Percentiles rank a stretch among this genome's conserved stretches.
Conservation (phyloP, 2,329 filamentous ascomycete genomes). For the Colletotrichum sublineola region DNA sequence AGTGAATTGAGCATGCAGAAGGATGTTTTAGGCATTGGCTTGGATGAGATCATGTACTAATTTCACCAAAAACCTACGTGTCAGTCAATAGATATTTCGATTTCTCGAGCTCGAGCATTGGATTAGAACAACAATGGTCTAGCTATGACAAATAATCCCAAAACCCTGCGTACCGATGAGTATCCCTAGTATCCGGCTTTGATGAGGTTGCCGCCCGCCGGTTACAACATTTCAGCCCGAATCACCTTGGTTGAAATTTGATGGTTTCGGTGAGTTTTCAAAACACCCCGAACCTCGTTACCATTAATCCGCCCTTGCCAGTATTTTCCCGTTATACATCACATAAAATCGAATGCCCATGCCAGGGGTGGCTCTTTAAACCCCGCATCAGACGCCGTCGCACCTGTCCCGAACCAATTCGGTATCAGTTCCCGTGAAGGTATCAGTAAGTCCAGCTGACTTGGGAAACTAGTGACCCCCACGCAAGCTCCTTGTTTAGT, state of each 20-base stretch:
- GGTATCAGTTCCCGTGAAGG: background rate
- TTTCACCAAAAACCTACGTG: background rate
- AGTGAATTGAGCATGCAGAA: background rate
- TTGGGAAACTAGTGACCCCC: constrained; percentile 23
- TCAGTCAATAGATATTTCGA: background rate
- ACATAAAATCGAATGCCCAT: background rate
- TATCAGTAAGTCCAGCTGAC: background rate
- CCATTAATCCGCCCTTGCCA: background rate
- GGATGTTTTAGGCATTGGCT: background rate
- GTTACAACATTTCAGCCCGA: background rate
- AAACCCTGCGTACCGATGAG: background rate
- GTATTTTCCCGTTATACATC: background rate
- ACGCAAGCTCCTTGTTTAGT: constrained; percentile 8
- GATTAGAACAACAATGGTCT: too few relatives aligned
- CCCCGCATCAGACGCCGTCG: background rate
- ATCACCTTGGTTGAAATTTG: background rate
- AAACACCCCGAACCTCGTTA: background rate
- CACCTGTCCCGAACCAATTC: background rate
- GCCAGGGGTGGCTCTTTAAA: too few relatives aligned
- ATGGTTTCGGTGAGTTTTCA: background rate
- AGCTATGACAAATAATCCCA: too few relatives aligned
- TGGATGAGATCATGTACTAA: background rate
- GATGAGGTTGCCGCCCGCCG: background rate
- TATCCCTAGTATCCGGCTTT: background rate
- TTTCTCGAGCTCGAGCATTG: too few relatives aligned